Evolutionary conservation across 2,329 filamentous ascomycete species (phyloP), one percentile per base, ranked within the genome.

Genomic region (Chlorencoelia australis): DNA sequence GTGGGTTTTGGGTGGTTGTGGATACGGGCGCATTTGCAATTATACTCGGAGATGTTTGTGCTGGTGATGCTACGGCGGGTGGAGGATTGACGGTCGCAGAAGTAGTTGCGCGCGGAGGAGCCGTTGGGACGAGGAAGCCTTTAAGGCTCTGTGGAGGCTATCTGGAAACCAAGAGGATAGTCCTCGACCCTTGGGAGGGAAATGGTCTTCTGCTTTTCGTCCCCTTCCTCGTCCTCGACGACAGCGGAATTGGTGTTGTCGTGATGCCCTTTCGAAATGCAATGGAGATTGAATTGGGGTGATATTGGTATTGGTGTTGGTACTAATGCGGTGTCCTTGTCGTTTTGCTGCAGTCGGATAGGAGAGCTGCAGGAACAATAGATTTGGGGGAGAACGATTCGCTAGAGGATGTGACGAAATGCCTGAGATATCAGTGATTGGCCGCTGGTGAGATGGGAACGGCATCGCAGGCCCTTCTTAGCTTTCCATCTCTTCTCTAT

Each of bases 111-210:
- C 51, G 50, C 33, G 51, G 53, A n/a, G n/a, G n/a, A 38, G 51
- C 52, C 52, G 50, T 50, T 53, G 45, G 40, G 40, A 42, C 45
- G 47, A n/a, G n/a, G n/a, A 37, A 44, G 43, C 41, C 41, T 45
- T 42, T 21, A 43, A 37, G 47, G 45, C 42, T 28, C 31, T 29
- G 29, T 16, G 38, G 33, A 24, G 33, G 38, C 36, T 21, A 27
- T 28, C 19, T 22, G 14, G 28, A n/a, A n/a, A n/a, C n/a, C n/a
- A n/a, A n/a, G n/a, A n/a, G n/a, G n/a, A n/a, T n/a, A n/a, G n/a
- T n/a, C n/a, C n/a, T n/a, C n/a, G n/a, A n/a, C n/a, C n/a, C n/a
- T n/a, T n/a, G n/a, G n/a, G n/a, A n/a, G n/a, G n/a, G n/a, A n/a
- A n/a, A n/a, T n/a, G n/a, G n/a, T n/a, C n/a, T n/a, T n/a, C n/a